Evolutionary conservation across 331 rosid species (phyloP), one percentile per base, ranked within the genome.

Genomic region (Erythrophleum ivorense): DNA sequence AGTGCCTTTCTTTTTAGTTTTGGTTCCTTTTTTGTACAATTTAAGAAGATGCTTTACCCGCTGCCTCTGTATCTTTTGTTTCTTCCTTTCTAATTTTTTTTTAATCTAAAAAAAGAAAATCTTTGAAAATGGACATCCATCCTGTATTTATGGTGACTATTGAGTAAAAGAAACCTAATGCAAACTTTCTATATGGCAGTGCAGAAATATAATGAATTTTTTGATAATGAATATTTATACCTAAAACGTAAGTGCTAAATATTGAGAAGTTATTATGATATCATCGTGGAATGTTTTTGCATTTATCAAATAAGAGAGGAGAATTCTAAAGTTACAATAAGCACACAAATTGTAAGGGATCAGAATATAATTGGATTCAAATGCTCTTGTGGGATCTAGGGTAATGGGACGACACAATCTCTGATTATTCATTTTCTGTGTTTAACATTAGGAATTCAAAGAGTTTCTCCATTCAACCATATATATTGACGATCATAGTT

Each of bases 401-500:
- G 24, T 21, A 57, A 43, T 21, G 40, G 11, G 41, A 75, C 50
- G 80, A 24, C 58, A 55, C 16, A 15, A 33, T 19, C 13, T 75
- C 14, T 43, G 3, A 58, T 24, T 5, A 38, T 57, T 63, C 2
- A 3, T 79, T 29, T 59, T 71, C 8, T 59, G 14, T 18, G 50
- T 60, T 54, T 36, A 12, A 55, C 29, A 54, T 53, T 18, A 53
- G 78, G n/a, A 9, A 73, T 18, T 10, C 48, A 57, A 40, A 5
- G 5, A 13, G n/a, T 60, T 13, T 41, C 19, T 19, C 55, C 14
- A 33, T 29, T 71, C 49, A 53, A 12, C 29, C 21, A 50, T 1
- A 19, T 59, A 11, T 50, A 72, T 71, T 65, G 40, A 77, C 38
- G 3, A 60, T 9, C n/a, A 1, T 53, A n/a, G 15, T 53, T 88